A percentile compares a stretch with the other conserved stretches of the same genome.
Conservation (phyloP, 139 green algal species). For the Astrephomene gubernaculifera region DNA sequence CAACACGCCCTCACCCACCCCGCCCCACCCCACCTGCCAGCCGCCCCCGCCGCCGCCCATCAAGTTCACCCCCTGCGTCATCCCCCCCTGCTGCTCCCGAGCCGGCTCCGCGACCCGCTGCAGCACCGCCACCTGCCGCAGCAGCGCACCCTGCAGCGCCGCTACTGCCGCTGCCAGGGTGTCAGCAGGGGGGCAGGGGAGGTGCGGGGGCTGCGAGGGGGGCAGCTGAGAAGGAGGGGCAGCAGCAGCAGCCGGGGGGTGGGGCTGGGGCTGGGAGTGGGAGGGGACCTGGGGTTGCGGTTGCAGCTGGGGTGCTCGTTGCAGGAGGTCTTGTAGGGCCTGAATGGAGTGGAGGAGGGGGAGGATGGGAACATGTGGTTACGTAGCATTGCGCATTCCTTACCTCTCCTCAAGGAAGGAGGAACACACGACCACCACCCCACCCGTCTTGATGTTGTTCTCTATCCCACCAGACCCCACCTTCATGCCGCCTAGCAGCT, state of each 20-base stretch:
- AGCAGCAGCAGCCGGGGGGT: background rate
- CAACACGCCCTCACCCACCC: too few species aligned
- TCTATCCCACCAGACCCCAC: too few species aligned
- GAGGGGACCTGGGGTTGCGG: background rate
- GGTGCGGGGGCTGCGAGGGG: too few species aligned
- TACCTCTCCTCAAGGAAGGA: too few species aligned
- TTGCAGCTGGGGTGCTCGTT: background rate
- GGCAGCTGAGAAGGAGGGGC: too few species aligned
- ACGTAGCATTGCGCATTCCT: too few species aligned
- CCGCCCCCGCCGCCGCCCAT: background rate
- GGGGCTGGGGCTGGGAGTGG: background rate
- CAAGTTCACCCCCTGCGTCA: background rate
- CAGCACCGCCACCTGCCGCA: slow-evolving; percentile 17
- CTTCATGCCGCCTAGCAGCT: background rate
- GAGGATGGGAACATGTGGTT: too few species aligned
- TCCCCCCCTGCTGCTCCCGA: background rate
- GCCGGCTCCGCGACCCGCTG: slow-evolving; percentile 15
- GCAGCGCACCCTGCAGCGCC: background rate
- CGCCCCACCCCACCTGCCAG: background rate
- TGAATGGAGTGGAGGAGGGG: background rate
- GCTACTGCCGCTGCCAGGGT: background rate
- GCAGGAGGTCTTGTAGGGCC: background rate
- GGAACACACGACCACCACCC: too few species aligned
- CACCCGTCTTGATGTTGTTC: too few species aligned
- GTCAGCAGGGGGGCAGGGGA: background rate